phyloP scores from a whole-genome alignment of 2,329 filamentous ascomycete genomes.

The Talaromyces sp. region DNA sequence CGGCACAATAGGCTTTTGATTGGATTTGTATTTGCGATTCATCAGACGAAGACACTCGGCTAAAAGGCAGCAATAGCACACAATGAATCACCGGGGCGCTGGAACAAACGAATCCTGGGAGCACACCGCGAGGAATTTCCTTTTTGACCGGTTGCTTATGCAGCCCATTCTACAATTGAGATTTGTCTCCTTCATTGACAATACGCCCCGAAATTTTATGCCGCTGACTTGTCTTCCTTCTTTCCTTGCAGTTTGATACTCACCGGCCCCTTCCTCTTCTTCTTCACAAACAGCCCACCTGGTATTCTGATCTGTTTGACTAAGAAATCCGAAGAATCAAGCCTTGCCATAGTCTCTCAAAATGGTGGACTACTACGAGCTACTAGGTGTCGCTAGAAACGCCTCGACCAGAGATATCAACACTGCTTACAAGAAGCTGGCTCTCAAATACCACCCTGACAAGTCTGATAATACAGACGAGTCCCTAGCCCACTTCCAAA shows the following conservation, averaged over 20 bases:
- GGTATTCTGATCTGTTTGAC: not conserved
- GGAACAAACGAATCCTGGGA: not conserved
- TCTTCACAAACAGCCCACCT: not conserved
- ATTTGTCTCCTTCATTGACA: not conserved
- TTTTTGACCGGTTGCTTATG: not conserved
- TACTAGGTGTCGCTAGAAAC: slow-evolving; percentile 20
- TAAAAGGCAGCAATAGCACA: not conserved
- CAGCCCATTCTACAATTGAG: not conserved
- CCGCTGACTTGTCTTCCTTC: not conserved
- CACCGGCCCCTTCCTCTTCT: too few species aligned
- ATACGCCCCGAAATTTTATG: not conserved
- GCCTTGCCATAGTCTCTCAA: not conserved
- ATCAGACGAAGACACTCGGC: not conserved
- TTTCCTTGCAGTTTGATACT: not conserved
- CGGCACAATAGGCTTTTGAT: not conserved
- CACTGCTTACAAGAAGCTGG: slow-evolving; percentile 28
- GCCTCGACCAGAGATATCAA: slow-evolving; percentile 28
- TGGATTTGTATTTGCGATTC: not conserved
- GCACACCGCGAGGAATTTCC: not conserved
- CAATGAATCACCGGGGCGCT: not conserved
- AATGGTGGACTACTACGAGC: slow-evolving; percentile 20
- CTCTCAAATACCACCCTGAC: slow-evolving; percentile 29
- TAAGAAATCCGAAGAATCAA: not conserved
- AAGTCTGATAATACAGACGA: slow-evolving; percentile 17
- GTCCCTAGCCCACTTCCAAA: not conserved